Evolutionary conservation across 129 eudicot genomes (phyloP).

Genomic region (Lonicera japonica): DNA sequence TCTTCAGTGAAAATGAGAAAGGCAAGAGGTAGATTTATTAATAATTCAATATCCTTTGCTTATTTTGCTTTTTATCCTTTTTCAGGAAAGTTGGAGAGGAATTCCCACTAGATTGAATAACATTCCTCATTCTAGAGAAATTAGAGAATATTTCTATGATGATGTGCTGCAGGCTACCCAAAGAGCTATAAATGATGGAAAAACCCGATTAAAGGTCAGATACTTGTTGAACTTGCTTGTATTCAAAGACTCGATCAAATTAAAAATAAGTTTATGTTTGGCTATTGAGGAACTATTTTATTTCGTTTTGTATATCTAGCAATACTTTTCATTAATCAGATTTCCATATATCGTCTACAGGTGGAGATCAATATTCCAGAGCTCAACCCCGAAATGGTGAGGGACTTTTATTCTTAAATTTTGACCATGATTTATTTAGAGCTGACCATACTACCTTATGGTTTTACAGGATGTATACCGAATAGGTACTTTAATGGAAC

Average conservation of each 20-base stretch:
- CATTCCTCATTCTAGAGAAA: slow-evolving; percentile 97
- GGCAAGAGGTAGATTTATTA: background rate
- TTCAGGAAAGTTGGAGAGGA: slow-evolving; percentile 88
- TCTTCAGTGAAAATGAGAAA: background rate
- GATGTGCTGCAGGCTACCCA: slow-evolving; percentile 90
- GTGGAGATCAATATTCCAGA: slow-evolving; percentile 96
- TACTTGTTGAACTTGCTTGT: slow-evolving; percentile 3
- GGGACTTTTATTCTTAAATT: slow-evolving; percentile 15
- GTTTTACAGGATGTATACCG: slow-evolving; percentile 93
- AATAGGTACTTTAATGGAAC: slow-evolving; percentile 97
- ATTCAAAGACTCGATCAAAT: background rate
- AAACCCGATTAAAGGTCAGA: slow-evolving; percentile 69
- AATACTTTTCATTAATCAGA: background rate
- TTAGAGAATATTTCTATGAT: slow-evolving; percentile 86
- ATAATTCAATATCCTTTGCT: slow-evolving; percentile 8
- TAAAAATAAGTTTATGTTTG: background rate
- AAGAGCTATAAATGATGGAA: slow-evolving; percentile 87
- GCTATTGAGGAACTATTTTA: background rate
- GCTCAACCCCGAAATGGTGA: slow-evolving; percentile 89
- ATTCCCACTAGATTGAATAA: slow-evolving; percentile 95
- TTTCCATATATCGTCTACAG: slow-evolving; percentile 25
- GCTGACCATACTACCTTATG: slow-evolving; percentile 21
- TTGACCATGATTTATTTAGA: slow-evolving; percentile 8
- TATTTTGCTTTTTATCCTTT: slow-evolving; percentile 16
- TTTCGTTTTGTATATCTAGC: background rate